Evolutionary conservation across 1,139 yeast species (phyloP).

Genomic region (Protomyces gravidus): DNA sequence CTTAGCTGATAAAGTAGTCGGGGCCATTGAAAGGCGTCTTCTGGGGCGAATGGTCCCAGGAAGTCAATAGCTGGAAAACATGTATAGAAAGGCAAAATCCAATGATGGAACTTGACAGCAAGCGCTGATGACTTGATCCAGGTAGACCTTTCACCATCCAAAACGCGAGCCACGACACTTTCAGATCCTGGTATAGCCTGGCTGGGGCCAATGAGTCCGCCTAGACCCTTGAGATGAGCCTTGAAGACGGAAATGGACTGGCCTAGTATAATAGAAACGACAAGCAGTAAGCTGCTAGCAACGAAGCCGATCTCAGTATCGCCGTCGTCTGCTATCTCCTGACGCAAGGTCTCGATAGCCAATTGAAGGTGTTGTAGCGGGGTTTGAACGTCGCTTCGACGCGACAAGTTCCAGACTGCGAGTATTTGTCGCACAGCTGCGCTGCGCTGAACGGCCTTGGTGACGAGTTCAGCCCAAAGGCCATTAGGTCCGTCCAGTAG

Average conservation of each 20-base stretch:
- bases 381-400: background rate
- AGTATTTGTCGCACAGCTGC: conserved; percentile 2
- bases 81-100: conserved; percentile 1
- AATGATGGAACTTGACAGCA: background rate
- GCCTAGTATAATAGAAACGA: background rate
- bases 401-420: conserved; percentile 3
- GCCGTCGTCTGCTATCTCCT: background rate
- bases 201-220: conserved; percentile 1
- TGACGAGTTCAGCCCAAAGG: background rate
- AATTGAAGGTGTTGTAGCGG: conserved; percentile 1
- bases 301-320: background rate
- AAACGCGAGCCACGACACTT: background rate
- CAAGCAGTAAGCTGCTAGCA: conserved; percentile 1
- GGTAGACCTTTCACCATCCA: background rate
- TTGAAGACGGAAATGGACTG: conserved; percentile 1
- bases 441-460: conserved; percentile 4
- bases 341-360: conserved; percentile 1
- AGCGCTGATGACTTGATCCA: conserved; percentile 2
- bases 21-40: background rate
- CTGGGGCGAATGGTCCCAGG: background rate
- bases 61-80: conserved; percentile 2
- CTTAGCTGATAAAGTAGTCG: background rate
- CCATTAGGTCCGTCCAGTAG: background rate
- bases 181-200: conserved; percentile 1
- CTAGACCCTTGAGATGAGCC: conserved; percentile 3